phyloP scores from a whole-genome alignment of 345 rosid species.

The Populus ilicifolia region DNA sequence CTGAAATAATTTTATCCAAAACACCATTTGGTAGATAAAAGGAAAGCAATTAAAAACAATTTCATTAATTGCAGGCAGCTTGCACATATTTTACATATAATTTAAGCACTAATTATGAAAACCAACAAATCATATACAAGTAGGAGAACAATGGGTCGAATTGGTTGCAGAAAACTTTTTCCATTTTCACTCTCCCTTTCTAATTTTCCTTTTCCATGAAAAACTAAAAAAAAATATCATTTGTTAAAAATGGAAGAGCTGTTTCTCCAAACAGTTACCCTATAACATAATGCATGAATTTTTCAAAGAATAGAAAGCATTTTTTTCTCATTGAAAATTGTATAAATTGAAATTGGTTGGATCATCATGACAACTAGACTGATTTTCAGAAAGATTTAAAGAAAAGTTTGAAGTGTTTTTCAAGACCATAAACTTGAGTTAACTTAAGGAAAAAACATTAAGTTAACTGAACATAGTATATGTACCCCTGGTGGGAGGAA shows the following conservation, averaged over 20 bases:
- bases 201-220: not conserved
- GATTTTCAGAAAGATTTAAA: not conserved
- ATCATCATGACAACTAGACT: not conserved
- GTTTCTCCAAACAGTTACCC: not conserved
- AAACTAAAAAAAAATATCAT: not conserved
- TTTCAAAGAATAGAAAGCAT: not conserved
- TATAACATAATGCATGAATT: not conserved
- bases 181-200: not conserved
- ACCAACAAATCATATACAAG: not conserved
- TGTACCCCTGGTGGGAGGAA: not conserved
- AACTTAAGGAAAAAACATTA: not conserved
- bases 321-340: not conserved
- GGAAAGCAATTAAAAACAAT: not conserved
- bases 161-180: not conserved
- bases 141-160: not conserved
- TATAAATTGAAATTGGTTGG: not conserved
- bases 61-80: not conserved
- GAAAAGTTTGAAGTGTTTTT: not conserved
- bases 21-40: not conserved
- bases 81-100: not conserved
- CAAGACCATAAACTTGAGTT: not conserved
- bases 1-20: conserved; percentile 37
- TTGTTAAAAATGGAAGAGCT: not conserved
- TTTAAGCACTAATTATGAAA: not conserved
- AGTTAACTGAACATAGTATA: not conserved